Base-by-base conservation (phyloP, 208 protist genomes). In the Wallacemonas collosoma region DNA sequence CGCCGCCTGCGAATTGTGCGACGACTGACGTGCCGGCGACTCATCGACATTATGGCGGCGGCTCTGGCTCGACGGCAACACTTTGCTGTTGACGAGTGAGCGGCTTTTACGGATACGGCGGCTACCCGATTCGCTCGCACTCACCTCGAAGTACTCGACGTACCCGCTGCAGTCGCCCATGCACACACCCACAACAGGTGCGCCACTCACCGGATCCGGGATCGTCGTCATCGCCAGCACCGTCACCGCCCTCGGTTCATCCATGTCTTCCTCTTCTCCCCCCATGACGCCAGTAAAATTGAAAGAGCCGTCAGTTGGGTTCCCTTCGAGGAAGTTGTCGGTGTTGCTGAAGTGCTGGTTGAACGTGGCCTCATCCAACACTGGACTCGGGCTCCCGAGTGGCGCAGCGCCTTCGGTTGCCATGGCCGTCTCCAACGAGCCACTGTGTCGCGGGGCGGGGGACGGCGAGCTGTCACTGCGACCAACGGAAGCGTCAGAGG, bases 61-160 rank as follows among this genome's bases (percentile, higher is more conserved):
- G 40, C 43, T 54, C 36, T 72, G 43, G 50, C 50, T 60, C 4
- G 53, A 67, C 45, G 61, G 36, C 58, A 53, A 36, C 61, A 54
- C 43, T 41, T 43, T 67, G 63, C 55, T 73, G 68, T 72, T 65
- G 50, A 68, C 75, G 38, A 80, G 67, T n/a, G 73, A 90, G 53
- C 80, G 82, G 64, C 82, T 84, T 50, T 80, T 76, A 4, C 79
- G 72, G 26, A 89, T 82, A 3, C 64, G 74, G 4, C 60, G 54
- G 70, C 86, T 89, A 57, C 76, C 78, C 8, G 51, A 68, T 58
- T 86, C 78, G 15, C 61, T 79, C 1, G 82, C 76, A 58, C 77
- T 85, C 57, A 94, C 74, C 76, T 96, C 89, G 51, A 88, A 88
- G 66, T 96, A 96, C 76, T 90, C 83, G 1, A 96, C 82, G 58